These are phyloP conservation scores for Moelleriella libera DNA, from an alignment of 2,329 filamentous ascomycete genomes.

Conservation along the genomic window DNA sequence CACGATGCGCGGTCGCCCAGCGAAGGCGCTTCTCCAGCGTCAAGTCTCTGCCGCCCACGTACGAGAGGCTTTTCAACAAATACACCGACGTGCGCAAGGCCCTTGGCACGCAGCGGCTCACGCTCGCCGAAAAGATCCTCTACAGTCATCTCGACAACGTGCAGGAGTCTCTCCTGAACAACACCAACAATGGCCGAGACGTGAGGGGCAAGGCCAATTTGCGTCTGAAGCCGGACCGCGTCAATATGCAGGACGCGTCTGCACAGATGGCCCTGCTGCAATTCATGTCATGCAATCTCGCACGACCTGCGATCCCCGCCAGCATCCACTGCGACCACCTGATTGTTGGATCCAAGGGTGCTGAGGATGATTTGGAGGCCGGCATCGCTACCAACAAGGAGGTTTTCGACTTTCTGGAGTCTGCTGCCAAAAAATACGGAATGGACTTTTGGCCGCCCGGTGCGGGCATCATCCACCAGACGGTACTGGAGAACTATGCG, in stretches of 20 bases:
- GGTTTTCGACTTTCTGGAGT: constrained; percentile 95
- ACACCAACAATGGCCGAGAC: constrained; percentile 69
- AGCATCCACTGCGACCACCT: constrained; percentile 99
- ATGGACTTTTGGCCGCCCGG: constrained; percentile 95
- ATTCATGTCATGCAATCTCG: constrained; percentile 94
- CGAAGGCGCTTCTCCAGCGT: constrained; percentile 23
- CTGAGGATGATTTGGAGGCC: constrained; percentile 67
- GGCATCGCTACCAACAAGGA: constrained; percentile 90
- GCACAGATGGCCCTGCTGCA: constrained; percentile 97
- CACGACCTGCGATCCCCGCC: constrained; percentile 80
- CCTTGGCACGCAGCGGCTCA: constrained; percentile 54
- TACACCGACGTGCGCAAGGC: constrained; percentile 63
- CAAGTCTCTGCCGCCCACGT: constrained; percentile 49
- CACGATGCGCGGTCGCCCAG: background rate
- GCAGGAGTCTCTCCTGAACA: constrained; percentile 73
- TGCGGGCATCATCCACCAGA: constrained; percentile 94
- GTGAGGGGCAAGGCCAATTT: constrained; percentile 83
- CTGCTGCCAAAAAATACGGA: constrained; percentile 77
- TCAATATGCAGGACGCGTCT: constrained; percentile 98
- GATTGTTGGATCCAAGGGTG: constrained; percentile 90
- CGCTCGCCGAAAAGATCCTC: constrained; percentile 93
- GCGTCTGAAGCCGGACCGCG: constrained; percentile 92
- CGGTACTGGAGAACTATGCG: constrained; percentile 93
- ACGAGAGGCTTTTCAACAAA: constrained; percentile 66
- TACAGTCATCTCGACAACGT: constrained; percentile 88